These are phyloP conservation scores for Xanthoconium purpureum DNA, from an alignment of 768 basidiomycete genomes.

Conservation along the genomic window DNA sequence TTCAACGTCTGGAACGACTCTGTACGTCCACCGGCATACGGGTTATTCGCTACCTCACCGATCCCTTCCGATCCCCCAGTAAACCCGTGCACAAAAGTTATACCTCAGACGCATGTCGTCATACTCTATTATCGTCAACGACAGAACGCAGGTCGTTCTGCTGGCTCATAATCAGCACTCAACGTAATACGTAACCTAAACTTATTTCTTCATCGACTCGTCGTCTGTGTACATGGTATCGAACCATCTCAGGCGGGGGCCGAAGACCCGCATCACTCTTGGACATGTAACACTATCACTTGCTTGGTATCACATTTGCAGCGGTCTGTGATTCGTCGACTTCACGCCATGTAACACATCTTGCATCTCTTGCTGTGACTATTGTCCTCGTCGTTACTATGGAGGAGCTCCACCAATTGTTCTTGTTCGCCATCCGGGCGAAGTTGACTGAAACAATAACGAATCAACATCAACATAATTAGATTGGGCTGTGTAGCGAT, in stretches of 20 bases:
- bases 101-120: slow-evolving; percentile 26
- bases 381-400: slow-evolving; percentile 15
- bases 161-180: slow-evolving; percentile 25
- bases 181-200: slow-evolving; percentile 33
- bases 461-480: slow-evolving; percentile 7
- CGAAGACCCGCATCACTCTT: slow-evolving; percentile 23
- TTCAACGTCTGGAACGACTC: slow-evolving; percentile 61
- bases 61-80: slow-evolving; percentile 14
- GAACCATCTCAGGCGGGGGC: slow-evolving; percentile 8
- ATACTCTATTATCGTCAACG: slow-evolving; percentile 28
- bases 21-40: slow-evolving; percentile 19
- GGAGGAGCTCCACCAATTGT: slow-evolving; percentile 1
- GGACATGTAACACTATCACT: slow-evolving; percentile 26
- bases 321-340: slow-evolving; percentile 7
- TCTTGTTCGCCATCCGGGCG: slow-evolving; percentile 2
- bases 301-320: slow-evolving; percentile 17
- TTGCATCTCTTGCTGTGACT: slow-evolving; percentile 13
- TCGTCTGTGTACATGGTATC: slow-evolving; percentile 8
- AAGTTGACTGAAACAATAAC: slow-evolving; percentile 11
- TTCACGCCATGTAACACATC: slow-evolving; percentile 5
- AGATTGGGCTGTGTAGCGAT: not conserved
- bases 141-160: slow-evolving; percentile 31
- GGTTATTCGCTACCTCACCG: not conserved
- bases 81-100: slow-evolving; percentile 17
- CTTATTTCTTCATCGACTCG: slow-evolving; percentile 20